These are phyloP conservation scores for Clarireedia homoeocarpa DNA, from an alignment of 2,329 filamentous ascomycete species.

Conservation along the genomic window DNA sequence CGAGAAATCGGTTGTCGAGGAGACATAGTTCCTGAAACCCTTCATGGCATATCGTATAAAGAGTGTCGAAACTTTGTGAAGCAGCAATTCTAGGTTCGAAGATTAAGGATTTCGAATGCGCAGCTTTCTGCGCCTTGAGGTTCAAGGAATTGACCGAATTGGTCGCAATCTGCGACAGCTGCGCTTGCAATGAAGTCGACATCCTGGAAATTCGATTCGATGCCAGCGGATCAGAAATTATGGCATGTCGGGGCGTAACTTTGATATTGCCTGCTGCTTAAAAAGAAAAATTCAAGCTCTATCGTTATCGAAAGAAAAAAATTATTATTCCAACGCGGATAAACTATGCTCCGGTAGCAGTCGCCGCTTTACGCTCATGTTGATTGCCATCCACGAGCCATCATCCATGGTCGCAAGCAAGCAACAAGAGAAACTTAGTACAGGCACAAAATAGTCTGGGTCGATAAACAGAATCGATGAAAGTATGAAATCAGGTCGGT, in stretches of 20 bases:
- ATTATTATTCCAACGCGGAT: neutral
- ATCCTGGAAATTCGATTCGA: slow-evolving; percentile 38
- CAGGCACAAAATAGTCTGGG: too few relatives aligned
- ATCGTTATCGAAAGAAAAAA: slow-evolving; percentile 10
- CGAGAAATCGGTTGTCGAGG: slow-evolving; percentile 70
- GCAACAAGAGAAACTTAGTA: too few relatives aligned
- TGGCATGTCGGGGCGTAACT: slow-evolving; percentile 9
- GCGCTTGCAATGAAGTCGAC: slow-evolving; percentile 82
- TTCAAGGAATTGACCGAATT: slow-evolving; percentile 87
- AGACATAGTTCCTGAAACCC: slow-evolving; percentile 88
- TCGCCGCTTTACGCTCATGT: slow-evolving; percentile 2
- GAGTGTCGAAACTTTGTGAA: slow-evolving; percentile 80
- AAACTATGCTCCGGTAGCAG: neutral
- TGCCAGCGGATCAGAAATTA: slow-evolving; percentile 10
- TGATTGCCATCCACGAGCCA: neutral
- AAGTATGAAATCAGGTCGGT: neutral
- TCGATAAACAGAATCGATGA: neutral
- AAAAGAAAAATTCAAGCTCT: slow-evolving; percentile 8
- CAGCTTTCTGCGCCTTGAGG: slow-evolving; percentile 83
- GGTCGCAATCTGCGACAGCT: slow-evolving; percentile 86
- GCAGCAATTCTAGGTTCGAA: slow-evolving; percentile 82
- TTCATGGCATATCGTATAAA: slow-evolving; percentile 80
- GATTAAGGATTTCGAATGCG: slow-evolving; percentile 90
- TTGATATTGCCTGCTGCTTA: slow-evolving; percentile 2
- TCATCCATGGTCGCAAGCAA: neutral